Evolutionary conservation across 192 early-diverging fungal genomes (phyloP), one percentile per base, ranked within the genome.

Genomic region (Coemansia sp.): DNA sequence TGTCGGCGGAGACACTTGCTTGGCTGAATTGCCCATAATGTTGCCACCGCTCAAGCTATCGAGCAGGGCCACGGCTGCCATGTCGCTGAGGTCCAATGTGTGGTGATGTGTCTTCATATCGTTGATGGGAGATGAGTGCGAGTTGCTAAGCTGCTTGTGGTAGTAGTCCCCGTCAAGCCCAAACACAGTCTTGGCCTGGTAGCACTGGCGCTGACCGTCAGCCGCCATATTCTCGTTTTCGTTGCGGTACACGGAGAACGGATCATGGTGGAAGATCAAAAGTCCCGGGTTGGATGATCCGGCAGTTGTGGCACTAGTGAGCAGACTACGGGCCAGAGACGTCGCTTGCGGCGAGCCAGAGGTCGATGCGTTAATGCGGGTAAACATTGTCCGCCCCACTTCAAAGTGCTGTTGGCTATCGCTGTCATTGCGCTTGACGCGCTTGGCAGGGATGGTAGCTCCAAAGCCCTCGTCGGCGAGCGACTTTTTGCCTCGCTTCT

Each of bases 41-140:
- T 41, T n/a, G 36, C 68, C 70, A 20, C 66, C 68, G 66, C 81
- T 79, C 29, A 83, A 46, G 43, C 81, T 83, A 47, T 79, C 81
- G 16, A 83, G 76, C 22, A 83, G 57, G 3, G 81, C 81, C 9
- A 83, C 81, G 0, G 81, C 81, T 6, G 81, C 76, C 60, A 83
- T 83, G 47, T 83, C 81, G 50, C 78, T 75, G 39, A 78, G 64
- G 22, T 72, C 73, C 55, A 80, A 52, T 46, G 53, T 53, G 53
- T 65, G 57, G 41, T 55, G 33, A 4, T 61, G 65, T 24, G 47
- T 47, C 44, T 61, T 69, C 22, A 33, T 9, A 20, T 46, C 58
- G 36, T 40, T 22, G 44, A 40, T 47, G 20, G 66, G 34, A 55
- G 39, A 47, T 2, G 18, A 27, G 47, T 68, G 50, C 11, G 33